Evolutionary conservation across 176 grass and related monocot genomes (phyloP).

Genomic region (Triticum dicoccoides): DNA sequence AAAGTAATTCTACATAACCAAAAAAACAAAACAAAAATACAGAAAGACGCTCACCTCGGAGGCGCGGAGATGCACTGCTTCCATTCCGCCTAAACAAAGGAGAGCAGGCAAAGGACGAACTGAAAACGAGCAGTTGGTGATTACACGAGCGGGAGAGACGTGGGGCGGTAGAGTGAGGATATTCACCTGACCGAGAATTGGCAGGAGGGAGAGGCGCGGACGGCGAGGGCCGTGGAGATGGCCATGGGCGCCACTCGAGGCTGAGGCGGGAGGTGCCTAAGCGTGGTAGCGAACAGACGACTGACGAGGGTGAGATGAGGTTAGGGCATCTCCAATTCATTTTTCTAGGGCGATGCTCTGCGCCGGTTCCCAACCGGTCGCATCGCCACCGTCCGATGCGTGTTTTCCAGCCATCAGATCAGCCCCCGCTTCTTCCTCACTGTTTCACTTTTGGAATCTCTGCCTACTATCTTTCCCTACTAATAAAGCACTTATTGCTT

Average conservation of each 20-base stretch:
- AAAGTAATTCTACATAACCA: neutral
- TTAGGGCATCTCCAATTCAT: neutral
- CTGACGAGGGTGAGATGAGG: neutral
- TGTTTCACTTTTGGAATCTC: too few species aligned
- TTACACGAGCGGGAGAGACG: neutral
- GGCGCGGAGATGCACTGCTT: conserved; percentile 1
- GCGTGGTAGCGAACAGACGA: neutral
- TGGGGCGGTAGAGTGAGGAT: too few species aligned
- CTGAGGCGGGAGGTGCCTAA: neutral
- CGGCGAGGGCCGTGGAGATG: conserved; percentile 38
- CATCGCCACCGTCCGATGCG: too few species aligned
- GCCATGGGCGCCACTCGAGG: conserved; percentile 36
- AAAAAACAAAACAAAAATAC: neutral
- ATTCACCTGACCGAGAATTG: neutral
- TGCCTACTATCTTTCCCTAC: too few species aligned
- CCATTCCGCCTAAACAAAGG: conserved; percentile 13
- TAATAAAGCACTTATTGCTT: too few species aligned
- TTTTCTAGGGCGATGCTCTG: too few species aligned
- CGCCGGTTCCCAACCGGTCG: too few species aligned
- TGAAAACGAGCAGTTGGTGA: neutral
- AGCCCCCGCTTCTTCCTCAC: too few species aligned
- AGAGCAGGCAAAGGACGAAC: neutral
- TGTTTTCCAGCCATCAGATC: too few species aligned
- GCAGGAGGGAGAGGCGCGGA: conserved; percentile 10
- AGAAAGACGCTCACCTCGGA: conserved; percentile 32